Evolutionary conservation across 2,329 filamentous ascomycete species (phyloP).

Genomic region (Escovopsis sp.): DNA sequence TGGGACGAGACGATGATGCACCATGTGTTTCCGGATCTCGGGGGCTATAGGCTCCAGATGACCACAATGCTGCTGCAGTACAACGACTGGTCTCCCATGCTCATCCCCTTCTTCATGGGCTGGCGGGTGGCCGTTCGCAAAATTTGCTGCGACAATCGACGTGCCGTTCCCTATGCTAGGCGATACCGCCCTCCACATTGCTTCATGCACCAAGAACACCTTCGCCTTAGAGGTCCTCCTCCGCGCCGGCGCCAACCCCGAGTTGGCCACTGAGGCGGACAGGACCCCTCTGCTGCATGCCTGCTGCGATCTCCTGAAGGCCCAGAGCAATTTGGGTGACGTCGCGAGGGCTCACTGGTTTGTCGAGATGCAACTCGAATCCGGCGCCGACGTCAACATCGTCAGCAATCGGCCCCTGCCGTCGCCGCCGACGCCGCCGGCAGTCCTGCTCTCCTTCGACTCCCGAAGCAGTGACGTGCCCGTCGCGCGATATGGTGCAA

Average conservation of each 20-base stretch:
- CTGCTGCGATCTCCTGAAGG: background rate
- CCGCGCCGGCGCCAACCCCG: constrained; percentile 1
- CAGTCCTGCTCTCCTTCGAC: background rate
- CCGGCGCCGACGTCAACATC: background rate
- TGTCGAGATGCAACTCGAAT: background rate
- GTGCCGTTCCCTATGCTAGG: background rate
- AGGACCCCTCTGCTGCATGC: constrained; percentile 2
- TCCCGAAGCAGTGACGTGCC: background rate
- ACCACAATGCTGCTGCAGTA: background rate
- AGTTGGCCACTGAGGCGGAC: background rate
- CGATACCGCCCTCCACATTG: background rate
- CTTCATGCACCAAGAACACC: background rate
- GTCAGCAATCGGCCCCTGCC: background rate
- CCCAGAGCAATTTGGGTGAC: background rate
- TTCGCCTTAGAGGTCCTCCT: background rate
- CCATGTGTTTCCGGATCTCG: background rate
- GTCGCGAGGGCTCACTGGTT: background rate
- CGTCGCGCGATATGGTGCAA: no score
- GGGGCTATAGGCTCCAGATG: background rate
- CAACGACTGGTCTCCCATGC: constrained; percentile 1
- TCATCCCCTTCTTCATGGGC: constrained; percentile 2
- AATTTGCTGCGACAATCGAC: background rate
- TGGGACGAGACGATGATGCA: background rate
- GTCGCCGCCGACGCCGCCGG: background rate
- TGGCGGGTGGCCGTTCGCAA: background rate